phyloP scores from a whole-genome alignment of 1,284 basidiomycete species.

The Ustilago xerochloae region DNA sequence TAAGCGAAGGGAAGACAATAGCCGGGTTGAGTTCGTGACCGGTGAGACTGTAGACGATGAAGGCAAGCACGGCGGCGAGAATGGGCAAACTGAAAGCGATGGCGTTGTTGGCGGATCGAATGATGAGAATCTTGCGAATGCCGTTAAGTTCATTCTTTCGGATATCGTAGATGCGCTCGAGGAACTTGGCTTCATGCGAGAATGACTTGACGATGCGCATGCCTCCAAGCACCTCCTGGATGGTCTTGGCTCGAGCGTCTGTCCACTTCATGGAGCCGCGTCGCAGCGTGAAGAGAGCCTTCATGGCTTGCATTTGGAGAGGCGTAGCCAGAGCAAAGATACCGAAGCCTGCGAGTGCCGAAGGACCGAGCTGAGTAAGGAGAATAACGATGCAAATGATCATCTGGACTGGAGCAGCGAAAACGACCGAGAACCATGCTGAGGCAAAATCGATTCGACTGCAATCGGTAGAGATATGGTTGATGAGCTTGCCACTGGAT shows the following conservation, averaged over 20 bases:
- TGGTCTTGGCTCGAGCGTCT: conserved; percentile 72
- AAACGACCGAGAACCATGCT: conserved; percentile 81
- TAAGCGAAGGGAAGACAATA: conserved; percentile 68
- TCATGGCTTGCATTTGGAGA: conserved; percentile 80
- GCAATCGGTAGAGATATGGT: conserved; percentile 92
- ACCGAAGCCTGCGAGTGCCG: conserved; percentile 83
- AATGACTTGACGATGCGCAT: conserved; percentile 68
- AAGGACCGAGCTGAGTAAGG: conserved; percentile 81
- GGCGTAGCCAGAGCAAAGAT: conserved; percentile 78
- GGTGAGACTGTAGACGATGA: conserved; percentile 81
- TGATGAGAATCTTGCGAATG: conserved; percentile 79
- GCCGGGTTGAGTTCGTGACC: conserved; percentile 77
- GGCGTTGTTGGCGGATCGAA: conserved; percentile 78
- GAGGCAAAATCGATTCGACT: conserved; percentile 89
- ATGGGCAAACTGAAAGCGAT: conserved; percentile 79
- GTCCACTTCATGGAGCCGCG: conserved; percentile 88
- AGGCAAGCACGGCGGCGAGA: conserved; percentile 84
- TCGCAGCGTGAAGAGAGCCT: conserved; percentile 78
- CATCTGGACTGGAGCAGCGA: conserved; percentile 75
- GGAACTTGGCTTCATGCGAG: conserved; percentile 61
- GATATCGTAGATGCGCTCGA: conserved; percentile 77
- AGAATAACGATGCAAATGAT: conserved; percentile 72
- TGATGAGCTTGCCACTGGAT: conserved; percentile 85
- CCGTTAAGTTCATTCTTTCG: conserved; percentile 81
- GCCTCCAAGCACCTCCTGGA: conserved; percentile 64